These are phyloP conservation scores for Clarireedia homoeocarpa DNA, from an alignment of 2,329 filamentous ascomycete genomes.

Conservation along the genomic window DNA sequence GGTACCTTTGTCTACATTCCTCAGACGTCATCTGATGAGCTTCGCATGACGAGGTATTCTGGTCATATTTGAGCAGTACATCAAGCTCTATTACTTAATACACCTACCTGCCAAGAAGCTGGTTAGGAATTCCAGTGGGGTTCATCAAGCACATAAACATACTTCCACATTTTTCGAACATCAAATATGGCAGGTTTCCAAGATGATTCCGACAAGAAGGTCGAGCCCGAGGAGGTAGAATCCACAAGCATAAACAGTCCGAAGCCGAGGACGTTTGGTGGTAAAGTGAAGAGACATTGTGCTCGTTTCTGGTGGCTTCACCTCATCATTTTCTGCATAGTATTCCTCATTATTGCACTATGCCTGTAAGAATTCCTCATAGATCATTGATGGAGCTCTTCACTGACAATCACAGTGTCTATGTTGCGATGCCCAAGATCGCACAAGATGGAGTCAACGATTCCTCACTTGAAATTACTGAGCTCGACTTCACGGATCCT, in stretches of 20 bases:
- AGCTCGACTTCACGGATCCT: conserved; percentile 44
- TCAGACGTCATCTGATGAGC: too few relatives aligned
- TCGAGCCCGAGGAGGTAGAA: not conserved
- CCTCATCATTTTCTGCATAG: conserved; percentile 40
- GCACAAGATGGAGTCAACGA: conserved; percentile 46
- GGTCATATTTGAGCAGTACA: too few relatives aligned
- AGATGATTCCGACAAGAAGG: conserved; percentile 6
- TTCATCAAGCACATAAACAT: not conserved
- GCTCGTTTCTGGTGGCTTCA: conserved; percentile 46
- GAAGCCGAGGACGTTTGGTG: conserved; percentile 8
- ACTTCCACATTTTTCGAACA: not conserved
- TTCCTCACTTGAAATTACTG: conserved; percentile 41
- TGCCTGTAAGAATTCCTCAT: conserved; percentile 41
- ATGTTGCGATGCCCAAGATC: conserved; percentile 50
- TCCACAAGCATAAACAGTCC: conserved; percentile 1
- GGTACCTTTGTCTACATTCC: too few relatives aligned
- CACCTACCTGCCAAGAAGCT: too few relatives aligned
- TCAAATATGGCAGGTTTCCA: not conserved
- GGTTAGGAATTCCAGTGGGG: not conserved
- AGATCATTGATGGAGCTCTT: not conserved
- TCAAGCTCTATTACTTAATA: too few relatives aligned
- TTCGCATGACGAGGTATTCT: too few relatives aligned
- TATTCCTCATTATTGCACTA: conserved; percentile 45
- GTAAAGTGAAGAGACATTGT: conserved; percentile 26
- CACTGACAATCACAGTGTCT: conserved; percentile 35